These are phyloP conservation scores for Trypanosomatidae sp. DNA, from an alignment of 208 protist genomes.

Conservation along the genomic window DNA sequence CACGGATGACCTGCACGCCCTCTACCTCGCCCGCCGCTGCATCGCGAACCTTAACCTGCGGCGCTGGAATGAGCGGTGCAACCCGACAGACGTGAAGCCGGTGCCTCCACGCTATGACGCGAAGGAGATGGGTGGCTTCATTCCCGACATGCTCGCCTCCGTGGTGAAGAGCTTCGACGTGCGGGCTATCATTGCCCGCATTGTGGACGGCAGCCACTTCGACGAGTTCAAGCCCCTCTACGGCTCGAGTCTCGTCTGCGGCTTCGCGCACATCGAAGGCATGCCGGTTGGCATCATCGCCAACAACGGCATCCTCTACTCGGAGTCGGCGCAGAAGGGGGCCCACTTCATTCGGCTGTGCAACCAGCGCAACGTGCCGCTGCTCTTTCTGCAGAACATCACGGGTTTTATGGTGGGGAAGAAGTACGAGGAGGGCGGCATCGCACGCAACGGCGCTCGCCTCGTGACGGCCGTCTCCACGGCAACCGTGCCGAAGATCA, in stretches of 20 bases:
- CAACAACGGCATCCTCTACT: slow-evolving; percentile 97
- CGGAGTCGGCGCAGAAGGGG: slow-evolving; percentile 88
- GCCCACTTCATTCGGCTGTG: slow-evolving; percentile 97
- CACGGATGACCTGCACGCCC: slow-evolving; percentile 88
- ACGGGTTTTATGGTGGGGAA: slow-evolving; percentile 94
- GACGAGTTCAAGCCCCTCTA: slow-evolving; percentile 96
- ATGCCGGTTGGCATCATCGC: slow-evolving; percentile 96
- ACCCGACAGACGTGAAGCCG: slow-evolving; percentile 40
- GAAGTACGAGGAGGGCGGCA: slow-evolving; percentile 93
- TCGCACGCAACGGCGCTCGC: slow-evolving; percentile 97
- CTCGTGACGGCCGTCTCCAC: slow-evolving; percentile 95
- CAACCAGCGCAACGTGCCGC: slow-evolving; percentile 91
- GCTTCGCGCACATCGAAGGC: slow-evolving; percentile 93
- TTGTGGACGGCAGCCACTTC: slow-evolving; percentile 94
- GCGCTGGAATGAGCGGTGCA: slow-evolving; percentile 24
- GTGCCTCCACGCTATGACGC: slow-evolving; percentile 84
- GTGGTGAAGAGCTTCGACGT: slow-evolving; percentile 94
- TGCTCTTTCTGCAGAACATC: slow-evolving; percentile 98
- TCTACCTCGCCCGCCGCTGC: slow-evolving; percentile 84
- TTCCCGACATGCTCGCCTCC: too few species aligned
- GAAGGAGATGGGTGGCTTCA: slow-evolving; percentile 85
- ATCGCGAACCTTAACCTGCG: slow-evolving; percentile 87
- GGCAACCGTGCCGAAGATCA: slow-evolving; percentile 95
- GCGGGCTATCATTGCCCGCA: slow-evolving; percentile 85
- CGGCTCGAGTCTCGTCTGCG: slow-evolving; percentile 91